Evolutionary conservation across 2,329 filamentous ascomycete species (phyloP).

Genomic region (Endothia cerciana): DNA sequence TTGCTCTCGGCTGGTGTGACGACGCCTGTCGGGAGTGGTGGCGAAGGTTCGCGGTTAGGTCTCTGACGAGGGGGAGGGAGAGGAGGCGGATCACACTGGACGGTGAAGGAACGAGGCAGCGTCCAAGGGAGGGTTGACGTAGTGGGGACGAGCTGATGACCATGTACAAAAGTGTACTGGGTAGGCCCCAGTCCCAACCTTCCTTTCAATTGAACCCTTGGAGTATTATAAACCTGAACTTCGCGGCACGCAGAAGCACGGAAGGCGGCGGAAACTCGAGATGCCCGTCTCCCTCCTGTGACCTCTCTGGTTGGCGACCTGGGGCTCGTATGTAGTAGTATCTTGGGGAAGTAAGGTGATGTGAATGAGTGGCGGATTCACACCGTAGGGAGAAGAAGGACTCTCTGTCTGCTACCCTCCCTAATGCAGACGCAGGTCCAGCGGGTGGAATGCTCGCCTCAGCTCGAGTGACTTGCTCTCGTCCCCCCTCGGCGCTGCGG

Average conservation of each 20-base stretch:
- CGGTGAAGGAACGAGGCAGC: neutral
- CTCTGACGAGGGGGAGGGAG: constrained; percentile 1
- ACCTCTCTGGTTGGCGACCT: neutral
- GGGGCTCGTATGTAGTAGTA: neutral
- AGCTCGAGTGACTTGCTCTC: constrained; percentile 10
- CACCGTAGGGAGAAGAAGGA: neutral
- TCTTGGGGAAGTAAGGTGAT: neutral
- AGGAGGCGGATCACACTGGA: neutral
- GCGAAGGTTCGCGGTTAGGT: neutral
- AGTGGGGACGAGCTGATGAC: constrained; percentile 17
- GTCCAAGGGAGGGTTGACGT: constrained; percentile 9
- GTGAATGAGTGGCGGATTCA: neutral
- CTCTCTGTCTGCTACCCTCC: no score
- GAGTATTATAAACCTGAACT: neutral
- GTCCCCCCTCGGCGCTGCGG: neutral
- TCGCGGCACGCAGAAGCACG: neutral
- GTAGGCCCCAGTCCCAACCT: constrained; percentile 12
- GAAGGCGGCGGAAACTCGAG: neutral
- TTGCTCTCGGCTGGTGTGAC: neutral
- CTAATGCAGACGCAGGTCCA: neutral
- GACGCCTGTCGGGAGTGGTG: neutral
- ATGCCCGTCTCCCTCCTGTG: neutral
- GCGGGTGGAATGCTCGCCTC: neutral
- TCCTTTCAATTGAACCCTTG: constrained; percentile 19
- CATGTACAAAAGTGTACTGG: constrained; percentile 6